Conservation (phyloP, 768 basidiomycete species). For the Suillus discolor region DNA sequence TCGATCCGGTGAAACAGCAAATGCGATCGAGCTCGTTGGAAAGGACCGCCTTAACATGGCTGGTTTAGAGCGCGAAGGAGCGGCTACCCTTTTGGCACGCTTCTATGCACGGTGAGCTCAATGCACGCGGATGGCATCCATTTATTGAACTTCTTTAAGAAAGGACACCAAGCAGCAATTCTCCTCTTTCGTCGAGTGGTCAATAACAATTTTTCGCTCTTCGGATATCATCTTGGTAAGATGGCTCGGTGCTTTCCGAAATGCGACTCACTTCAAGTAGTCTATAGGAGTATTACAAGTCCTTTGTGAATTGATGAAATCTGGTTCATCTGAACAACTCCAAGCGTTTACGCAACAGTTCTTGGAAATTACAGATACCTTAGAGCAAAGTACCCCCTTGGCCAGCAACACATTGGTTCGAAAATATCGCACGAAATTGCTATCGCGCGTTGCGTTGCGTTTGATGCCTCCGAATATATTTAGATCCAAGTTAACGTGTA, state of each 20-base stretch:
- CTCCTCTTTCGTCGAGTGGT: constrained; percentile 53
- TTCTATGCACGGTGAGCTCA: constrained; percentile 73
- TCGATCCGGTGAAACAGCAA: constrained; percentile 54
- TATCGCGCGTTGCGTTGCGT: constrained; percentile 64
- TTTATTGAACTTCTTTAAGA: constrained; percentile 36
- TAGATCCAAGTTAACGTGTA: constrained; percentile 19
- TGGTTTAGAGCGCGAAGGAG: constrained; percentile 85
- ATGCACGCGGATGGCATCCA: neutral
- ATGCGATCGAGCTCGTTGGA: constrained; percentile 57
- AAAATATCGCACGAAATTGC: constrained; percentile 67
- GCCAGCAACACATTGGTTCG: constrained; percentile 65
- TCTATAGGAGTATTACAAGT: constrained; percentile 69
- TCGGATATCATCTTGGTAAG: constrained; percentile 55
- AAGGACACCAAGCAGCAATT: constrained; percentile 59
- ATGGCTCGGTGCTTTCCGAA: neutral
- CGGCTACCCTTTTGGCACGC: constrained; percentile 77
- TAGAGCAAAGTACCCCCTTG: constrained; percentile 45
- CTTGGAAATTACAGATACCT: constrained; percentile 43
- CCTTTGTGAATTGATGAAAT: constrained; percentile 70
- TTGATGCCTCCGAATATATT: constrained; percentile 53
- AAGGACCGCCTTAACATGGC: constrained; percentile 61
- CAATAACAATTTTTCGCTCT: constrained; percentile 39
- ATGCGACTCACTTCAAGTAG: constrained; percentile 38
- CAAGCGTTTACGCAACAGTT: constrained; percentile 45
- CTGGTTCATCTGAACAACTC: constrained; percentile 57